Base-by-base conservation (phyloP, 2,329 filamentous ascomycete species). In the Xylaria sp. region DNA sequence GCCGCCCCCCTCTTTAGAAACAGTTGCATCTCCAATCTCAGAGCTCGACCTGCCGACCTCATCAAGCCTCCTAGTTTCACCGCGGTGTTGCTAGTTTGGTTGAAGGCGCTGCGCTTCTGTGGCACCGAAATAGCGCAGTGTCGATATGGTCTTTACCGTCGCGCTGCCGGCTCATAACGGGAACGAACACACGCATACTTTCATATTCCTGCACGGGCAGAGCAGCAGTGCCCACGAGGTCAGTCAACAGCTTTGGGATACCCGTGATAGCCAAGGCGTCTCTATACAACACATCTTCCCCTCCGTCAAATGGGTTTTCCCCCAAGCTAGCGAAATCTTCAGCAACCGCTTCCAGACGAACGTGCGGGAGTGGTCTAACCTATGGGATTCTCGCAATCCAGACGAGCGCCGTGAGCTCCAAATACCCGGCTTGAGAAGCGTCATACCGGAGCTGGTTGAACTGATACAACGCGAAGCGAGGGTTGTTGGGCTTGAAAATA, bases 331-430 rank as follows among this genome's bases (percentile, higher is more conserved):
- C 4, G 21, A 71, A 38, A 68, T 71, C 47, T 52, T 71, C 51
- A 65, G 71, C 50, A 73, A 75, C 55, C 54, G 67, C 51, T 56
- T 69, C 45, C 61, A 69, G 43, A 69, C 74, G 14, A 63, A 69
- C 7, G 59, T 67, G 50, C 74, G 76, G 8, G 80, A 83, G 67
- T 85, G 82, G 83, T 85, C 84, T 69, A 82, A 85, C 65, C 76
- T 83, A 19, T 81, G 76, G 74, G 78, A 79, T 51, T 70, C 77
- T 0, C 63, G 70, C 15, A 69, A 80, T 56, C 78, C 80, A 7
- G 54, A 73, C 1, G 70, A 78, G 21, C 69, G 72, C 6, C 79
- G 82, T 54, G 77, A 81, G 2, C 62, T 80, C 2, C 80, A 83
- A 66, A 66, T 70, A 0, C 65, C 71, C 0, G 82, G 81, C 0